Conservation (phyloP, 148 eudicot species). For the Rhododendron ferrugineum region DNA sequence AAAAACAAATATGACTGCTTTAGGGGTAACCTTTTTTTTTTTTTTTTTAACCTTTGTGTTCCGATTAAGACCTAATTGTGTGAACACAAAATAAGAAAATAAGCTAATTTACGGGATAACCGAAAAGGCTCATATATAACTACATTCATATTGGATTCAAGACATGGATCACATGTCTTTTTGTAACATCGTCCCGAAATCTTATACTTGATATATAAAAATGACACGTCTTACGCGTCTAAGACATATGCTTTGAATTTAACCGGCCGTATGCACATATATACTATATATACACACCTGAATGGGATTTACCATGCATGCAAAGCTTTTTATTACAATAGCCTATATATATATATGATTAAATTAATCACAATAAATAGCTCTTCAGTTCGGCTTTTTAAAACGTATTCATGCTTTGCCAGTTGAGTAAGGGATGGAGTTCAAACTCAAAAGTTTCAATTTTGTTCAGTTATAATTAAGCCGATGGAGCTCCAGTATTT, state of each 20-base stretch:
- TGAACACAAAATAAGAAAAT: neutral
- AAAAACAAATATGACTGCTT: neutral
- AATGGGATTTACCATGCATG: neutral
- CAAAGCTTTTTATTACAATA: too few species aligned
- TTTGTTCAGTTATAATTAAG: too few species aligned
- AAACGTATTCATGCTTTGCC: neutral
- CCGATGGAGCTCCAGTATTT: too few species aligned
- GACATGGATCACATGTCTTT: neutral
- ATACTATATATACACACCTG: neutral
- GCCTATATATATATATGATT: too few species aligned
- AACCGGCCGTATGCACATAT: neutral
- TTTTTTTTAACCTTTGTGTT: too few species aligned
- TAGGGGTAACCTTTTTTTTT: too few species aligned
- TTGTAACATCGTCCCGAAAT: neutral
- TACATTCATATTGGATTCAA: neutral
- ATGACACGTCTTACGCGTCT: neutral
- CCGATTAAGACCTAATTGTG: neutral
- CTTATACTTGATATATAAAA: neutral
- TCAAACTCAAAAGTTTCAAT: too few species aligned
- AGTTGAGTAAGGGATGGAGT: neutral
- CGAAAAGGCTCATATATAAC: neutral
- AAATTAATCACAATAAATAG: neutral
- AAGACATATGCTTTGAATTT: neutral
- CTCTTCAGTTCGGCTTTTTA: neutral
- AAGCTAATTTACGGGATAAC: neutral